Evolutionary conservation across 305 asterid genomes (phyloP).

Genomic region (Plantago coronopus): DNA sequence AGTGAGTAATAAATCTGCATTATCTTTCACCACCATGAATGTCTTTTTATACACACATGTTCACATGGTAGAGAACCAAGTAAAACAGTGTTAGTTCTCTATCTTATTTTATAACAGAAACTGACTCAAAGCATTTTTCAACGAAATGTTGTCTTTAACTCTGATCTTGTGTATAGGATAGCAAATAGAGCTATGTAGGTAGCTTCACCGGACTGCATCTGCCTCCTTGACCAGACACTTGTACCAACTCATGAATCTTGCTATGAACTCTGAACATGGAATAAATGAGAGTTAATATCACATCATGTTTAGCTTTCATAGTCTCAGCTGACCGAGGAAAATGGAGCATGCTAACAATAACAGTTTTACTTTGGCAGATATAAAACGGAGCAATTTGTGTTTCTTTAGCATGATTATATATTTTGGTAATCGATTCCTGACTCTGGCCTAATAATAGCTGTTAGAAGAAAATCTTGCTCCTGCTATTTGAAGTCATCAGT

Average conservation of each 20-base stretch:
- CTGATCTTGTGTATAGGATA: conserved; percentile 22
- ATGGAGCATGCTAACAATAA: conserved; percentile 8
- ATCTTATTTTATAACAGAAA: conserved; percentile 28
- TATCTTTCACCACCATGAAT: conserved; percentile 18
- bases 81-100: conserved; percentile 12
- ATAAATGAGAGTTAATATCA: conserved; percentile 17
- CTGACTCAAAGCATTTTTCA: conserved; percentile 20
- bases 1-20: conserved; percentile 19
- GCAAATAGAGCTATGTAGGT: conserved; percentile 10
- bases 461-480: no score
- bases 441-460: neutral
- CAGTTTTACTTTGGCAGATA: neutral
- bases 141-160: conserved; percentile 23
- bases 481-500: no score
- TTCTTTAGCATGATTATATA: neutral
- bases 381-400: neutral
- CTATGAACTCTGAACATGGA: conserved; percentile 41
- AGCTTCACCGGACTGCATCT: conserved; percentile 14
- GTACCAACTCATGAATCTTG: conserved; percentile 66
- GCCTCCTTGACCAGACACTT: conserved; percentile 34
- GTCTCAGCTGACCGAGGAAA: conserved; percentile 1
- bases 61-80: conserved; percentile 25
- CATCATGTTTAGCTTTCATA: conserved; percentile 10
- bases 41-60: conserved; percentile 18
- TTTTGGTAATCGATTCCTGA: neutral